Conservation (phyloP, 768 basidiomycete species). For the Termitomyces sp. region DNA sequence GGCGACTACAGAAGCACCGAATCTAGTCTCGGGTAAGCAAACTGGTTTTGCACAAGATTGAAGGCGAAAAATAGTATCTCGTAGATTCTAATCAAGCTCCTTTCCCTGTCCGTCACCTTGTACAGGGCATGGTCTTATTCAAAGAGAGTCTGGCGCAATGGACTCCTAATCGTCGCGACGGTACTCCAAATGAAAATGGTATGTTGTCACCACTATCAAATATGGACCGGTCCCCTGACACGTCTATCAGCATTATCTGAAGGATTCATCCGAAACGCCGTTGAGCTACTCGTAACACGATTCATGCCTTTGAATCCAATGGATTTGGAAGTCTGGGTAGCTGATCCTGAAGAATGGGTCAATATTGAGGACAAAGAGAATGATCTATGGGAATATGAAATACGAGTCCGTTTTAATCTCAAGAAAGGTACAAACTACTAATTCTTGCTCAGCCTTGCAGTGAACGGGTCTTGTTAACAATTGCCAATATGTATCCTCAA, state of each 20-base stretch:
- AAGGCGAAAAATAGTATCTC: background rate
- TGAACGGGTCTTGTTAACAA: constrained; percentile 83
- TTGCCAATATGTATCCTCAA: constrained; percentile 64
- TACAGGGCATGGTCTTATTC: constrained; percentile 83
- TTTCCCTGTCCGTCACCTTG: constrained; percentile 75
- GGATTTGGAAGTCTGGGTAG: constrained; percentile 81
- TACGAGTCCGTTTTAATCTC: constrained; percentile 53
- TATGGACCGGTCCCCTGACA: background rate
- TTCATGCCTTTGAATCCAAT: constrained; percentile 80
- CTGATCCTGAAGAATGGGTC: constrained; percentile 94
- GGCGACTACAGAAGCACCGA: constrained; percentile 51
- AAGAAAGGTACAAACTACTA: background rate
- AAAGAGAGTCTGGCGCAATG: constrained; percentile 79
- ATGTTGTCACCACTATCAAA: constrained; percentile 11
- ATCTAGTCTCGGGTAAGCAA: constrained; percentile 50
- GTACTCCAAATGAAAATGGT: constrained; percentile 57
- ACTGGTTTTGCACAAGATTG: background rate
- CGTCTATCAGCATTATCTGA: constrained; percentile 47
- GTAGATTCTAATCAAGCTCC: constrained; percentile 58
- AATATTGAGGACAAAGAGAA: constrained; percentile 85
- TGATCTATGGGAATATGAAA: constrained; percentile 91
- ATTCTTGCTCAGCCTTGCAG: constrained; percentile 67
- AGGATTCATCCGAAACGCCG: constrained; percentile 70
- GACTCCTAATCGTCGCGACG: constrained; percentile 60
- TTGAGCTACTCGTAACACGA: constrained; percentile 70